These are phyloP conservation scores for Corinectria fuckeliana DNA, from an alignment of 2,329 filamentous ascomycete species.

Conservation along the genomic window DNA sequence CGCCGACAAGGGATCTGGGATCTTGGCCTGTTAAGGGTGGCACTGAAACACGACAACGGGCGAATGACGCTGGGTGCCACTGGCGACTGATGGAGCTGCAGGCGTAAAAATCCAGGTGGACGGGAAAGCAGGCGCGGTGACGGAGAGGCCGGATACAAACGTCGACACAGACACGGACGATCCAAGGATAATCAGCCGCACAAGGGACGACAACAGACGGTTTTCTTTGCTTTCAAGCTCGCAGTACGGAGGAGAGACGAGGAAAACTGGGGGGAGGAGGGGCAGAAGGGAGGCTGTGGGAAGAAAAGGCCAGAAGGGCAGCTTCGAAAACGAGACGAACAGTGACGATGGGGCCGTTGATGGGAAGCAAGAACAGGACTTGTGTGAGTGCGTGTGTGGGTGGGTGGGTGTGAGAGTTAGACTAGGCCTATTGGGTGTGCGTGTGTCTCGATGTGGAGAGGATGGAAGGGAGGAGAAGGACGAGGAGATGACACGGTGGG, in stretches of 20 bases:
- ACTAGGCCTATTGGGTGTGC: conserved; percentile 31
- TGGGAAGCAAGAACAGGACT: conserved; percentile 24
- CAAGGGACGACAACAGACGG: conserved; percentile 24
- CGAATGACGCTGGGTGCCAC: conserved; percentile 37
- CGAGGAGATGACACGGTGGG: conserved; percentile 34
- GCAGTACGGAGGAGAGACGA: conserved; percentile 4
- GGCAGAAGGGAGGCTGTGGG: conserved; percentile 16
- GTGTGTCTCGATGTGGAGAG: conserved; percentile 37
- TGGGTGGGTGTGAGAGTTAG: conserved; percentile 31
- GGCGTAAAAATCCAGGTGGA: conserved; percentile 35
- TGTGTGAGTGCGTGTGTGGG: conserved; percentile 25
- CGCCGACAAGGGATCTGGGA: conserved; percentile 42
- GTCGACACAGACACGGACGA: conserved; percentile 20
- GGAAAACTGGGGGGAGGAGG: conserved; percentile 10
- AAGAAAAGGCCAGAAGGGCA: conserved; percentile 28
- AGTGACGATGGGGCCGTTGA: conserved; percentile 16
- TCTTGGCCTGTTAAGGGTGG: conserved; percentile 38
- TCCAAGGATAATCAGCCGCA: conserved; percentile 21
- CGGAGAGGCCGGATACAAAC: conserved; percentile 34
- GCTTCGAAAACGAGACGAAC: conserved; percentile 33
- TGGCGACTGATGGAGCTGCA: conserved; percentile 37
- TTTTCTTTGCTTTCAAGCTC: conserved; percentile 1
- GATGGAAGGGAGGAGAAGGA: conserved; percentile 40
- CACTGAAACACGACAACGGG: conserved; percentile 41
- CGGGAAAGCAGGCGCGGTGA: conserved; percentile 29